Evolutionary conservation across 257 asterid species (phyloP).

Genomic region (Oldenlandia corymbosa): DNA sequence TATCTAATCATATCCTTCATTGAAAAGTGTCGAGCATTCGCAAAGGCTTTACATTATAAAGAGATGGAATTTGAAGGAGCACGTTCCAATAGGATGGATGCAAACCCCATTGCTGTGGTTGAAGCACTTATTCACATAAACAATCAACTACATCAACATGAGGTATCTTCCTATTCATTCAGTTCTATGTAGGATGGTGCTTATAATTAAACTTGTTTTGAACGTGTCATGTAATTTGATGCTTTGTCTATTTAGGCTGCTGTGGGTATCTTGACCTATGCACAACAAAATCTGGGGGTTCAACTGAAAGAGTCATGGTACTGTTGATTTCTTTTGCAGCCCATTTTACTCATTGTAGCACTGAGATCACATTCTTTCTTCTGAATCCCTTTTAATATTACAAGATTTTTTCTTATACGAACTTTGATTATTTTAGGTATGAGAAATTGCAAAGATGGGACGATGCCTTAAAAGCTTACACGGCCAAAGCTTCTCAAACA

Average conservation of each 20-base stretch:
- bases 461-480: constrained; percentile 98
- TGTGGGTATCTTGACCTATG: constrained; percentile 91
- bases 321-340: constrained; percentile 11
- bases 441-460: constrained; percentile 99
- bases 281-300: constrained; percentile 89
- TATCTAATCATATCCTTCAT: constrained; percentile 25
- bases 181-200: constrained; percentile 10
- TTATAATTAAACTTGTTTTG: constrained; percentile 14
- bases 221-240: constrained; percentile 16
- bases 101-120: constrained; percentile 90
- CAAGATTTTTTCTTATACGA: constrained; percentile 14
- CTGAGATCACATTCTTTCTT: not conserved
- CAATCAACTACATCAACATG: constrained; percentile 94
- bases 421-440: constrained; percentile 53
- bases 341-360: not conserved
- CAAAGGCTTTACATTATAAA: constrained; percentile 96
- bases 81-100: constrained; percentile 77
- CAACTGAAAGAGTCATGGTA: constrained; percentile 98
- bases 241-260: constrained; percentile 66
- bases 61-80: constrained; percentile 99
- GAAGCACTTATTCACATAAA: constrained; percentile 97
- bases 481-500: constrained; percentile 81
- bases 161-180: constrained; percentile 44
- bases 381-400: not conserved
- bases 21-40: constrained; percentile 97